Conservation (phyloP, 2,329 filamentous ascomycete species). For the Stylonectria norvegica region DNA sequence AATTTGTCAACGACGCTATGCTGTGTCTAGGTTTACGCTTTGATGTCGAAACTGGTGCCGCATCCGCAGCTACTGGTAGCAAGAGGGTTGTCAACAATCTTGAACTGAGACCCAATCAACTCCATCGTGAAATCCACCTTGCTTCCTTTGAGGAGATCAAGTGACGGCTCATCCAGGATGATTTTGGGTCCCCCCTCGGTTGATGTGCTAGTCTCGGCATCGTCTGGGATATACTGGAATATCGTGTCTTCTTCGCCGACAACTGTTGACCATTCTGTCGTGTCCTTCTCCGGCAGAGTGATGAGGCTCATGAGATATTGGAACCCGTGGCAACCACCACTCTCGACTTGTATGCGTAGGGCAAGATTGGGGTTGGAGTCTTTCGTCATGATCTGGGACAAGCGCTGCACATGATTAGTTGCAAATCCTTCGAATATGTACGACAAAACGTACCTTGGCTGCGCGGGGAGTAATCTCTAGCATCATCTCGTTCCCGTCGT, state of each 20-base stretch:
- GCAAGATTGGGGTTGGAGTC: conserved; percentile 75
- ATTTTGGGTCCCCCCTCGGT: conserved; percentile 61
- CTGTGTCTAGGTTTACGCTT: conserved; percentile 50
- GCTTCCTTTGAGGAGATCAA: conserved; percentile 87
- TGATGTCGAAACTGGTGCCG: conserved; percentile 96
- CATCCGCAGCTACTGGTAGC: conserved; percentile 95
- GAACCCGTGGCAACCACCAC: conserved; percentile 94
- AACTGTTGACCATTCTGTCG: conserved; percentile 32
- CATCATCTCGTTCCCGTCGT: conserved; percentile 78
- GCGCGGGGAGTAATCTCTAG: conserved; percentile 83
- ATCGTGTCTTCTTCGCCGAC: conserved; percentile 78
- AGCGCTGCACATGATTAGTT: conserved; percentile 48
- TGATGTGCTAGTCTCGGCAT: conserved; percentile 30
- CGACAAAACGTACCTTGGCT: conserved; percentile 57
- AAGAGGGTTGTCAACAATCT: conserved; percentile 88
- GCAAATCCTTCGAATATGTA: not conserved
- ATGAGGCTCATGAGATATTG: conserved; percentile 93
- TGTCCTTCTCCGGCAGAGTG: conserved; percentile 47
- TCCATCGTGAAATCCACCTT: conserved; percentile 97
- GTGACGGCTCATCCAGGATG: conserved; percentile 80
- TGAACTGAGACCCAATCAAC: conserved; percentile 85
- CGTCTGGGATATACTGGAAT: conserved; percentile 65
- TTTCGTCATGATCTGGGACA: conserved; percentile 71
- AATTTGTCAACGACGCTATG: not conserved
- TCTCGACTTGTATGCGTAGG: conserved; percentile 88